Percentiles rank a stretch among this genome's conserved stretches.
These are phyloP conservation scores for Yamadazyma kanchanaburiensis DNA, from an alignment of 1,139 yeast genomes.

Conservation along the genomic window DNA sequence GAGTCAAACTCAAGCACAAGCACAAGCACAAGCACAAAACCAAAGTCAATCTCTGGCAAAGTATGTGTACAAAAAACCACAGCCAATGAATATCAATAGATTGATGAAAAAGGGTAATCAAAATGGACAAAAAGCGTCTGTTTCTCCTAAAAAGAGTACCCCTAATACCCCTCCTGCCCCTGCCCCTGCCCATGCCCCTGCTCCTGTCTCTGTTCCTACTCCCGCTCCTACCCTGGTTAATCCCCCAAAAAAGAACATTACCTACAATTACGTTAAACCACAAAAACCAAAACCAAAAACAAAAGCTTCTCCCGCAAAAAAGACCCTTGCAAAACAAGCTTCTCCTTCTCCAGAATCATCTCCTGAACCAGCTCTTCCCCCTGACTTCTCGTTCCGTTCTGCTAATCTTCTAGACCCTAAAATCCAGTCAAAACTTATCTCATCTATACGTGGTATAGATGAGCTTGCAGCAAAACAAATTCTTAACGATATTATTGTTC, in stretches of 20 bases:
- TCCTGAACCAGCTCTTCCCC: slow-evolving; percentile 5
- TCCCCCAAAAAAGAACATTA: slow-evolving; percentile 18
- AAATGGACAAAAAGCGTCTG: slow-evolving; percentile 4
- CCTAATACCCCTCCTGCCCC: slow-evolving; percentile 2
- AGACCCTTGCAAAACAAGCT: background rate
- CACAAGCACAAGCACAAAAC: no score
- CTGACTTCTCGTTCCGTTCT: slow-evolving; percentile 15
- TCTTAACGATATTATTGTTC: slow-evolving; percentile 84
- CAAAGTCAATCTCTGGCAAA: slow-evolving; percentile 14
- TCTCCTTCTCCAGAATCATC: background rate
- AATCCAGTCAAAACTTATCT: slow-evolving; percentile 57
- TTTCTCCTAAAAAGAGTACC: slow-evolving; percentile 8
- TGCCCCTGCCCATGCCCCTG: background rate
- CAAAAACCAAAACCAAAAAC: slow-evolving; percentile 3
- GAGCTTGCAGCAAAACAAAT: slow-evolving; percentile 56
- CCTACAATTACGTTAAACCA: slow-evolving; percentile 28
- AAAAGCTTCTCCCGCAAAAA: background rate
- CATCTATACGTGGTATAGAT: slow-evolving; percentile 40
- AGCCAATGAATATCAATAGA: slow-evolving; percentile 35
- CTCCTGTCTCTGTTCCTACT: slow-evolving; percentile 9
- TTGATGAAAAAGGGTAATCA: slow-evolving; percentile 35
- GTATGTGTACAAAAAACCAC: slow-evolving; percentile 39
- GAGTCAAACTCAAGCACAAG: slow-evolving; percentile 1
- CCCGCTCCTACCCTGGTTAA: slow-evolving; percentile 10
- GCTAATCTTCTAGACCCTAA: slow-evolving; percentile 45